Base-by-base conservation (phyloP, 805 yeast species). In the Metschnikowia gruessii region DNA sequence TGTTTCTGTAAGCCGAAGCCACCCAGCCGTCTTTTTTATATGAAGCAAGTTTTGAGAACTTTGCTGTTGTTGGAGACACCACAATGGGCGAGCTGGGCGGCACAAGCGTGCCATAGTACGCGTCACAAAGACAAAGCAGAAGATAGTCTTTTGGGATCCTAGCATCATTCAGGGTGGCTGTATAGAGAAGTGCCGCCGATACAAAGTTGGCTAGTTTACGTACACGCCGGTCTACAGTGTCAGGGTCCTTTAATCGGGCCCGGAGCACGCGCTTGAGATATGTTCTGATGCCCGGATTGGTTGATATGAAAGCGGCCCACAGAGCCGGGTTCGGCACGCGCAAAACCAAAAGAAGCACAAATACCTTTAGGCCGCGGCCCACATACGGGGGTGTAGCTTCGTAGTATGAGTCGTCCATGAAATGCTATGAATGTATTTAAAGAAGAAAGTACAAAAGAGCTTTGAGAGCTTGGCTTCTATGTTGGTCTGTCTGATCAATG, bases 131-230 rank as follows among this genome's bases (percentile, higher is more conserved):
- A 48, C 66, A 69, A 13, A 71, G 54, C 54, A 63, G 59, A 5
- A 64, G 47, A 50, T 70, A 72, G 54, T 71, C 76, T 50, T 65
- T 65, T 13, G 76, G 72, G 18, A 72, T 58, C 2, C 43, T 47
- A 12, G 45, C 46, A 41, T 62, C 65, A 34, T 51, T 54, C 9
- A 55, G 37, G 0, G 64, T 48, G 2, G 74, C 75, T 4, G 40
- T 30, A 39, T 60, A 66, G 18, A 68, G 49, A 24, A 68, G 42
- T 6, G 42, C 26, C 32, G 61, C 54, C n/a, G 61, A 45, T n/a
- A 56, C 39, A 12, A 57, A 29, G 53, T 68, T 68, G 32, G 71
- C 53, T 16, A 49, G 30, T 44, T 55, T 58, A 24, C 54, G 37
- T 11, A 56, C 40, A 21, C 60, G 46, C 24, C 61, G 42, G 16